These are phyloP conservation scores for Recurvomyces mirabilis DNA, from an alignment of 495 filamentous ascomycete genomes.

Conservation along the genomic window DNA sequence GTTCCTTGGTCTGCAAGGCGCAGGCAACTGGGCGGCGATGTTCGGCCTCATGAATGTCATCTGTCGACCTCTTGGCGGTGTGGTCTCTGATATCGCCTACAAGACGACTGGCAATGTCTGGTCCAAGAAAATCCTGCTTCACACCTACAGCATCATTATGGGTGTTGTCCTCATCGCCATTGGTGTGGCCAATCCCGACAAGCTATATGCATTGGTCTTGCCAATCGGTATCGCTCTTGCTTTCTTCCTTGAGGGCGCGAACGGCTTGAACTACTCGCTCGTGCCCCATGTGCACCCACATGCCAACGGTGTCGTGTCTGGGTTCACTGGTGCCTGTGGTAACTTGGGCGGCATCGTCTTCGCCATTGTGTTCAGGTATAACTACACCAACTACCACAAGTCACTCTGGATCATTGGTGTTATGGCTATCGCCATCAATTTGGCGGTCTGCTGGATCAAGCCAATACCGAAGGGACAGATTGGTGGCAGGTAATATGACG, in stretches of 20 bases:
- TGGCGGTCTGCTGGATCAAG: slow-evolving; percentile 28
- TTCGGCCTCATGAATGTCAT: slow-evolving; percentile 32
- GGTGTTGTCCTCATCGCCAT: slow-evolving; percentile 29
- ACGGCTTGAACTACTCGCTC: slow-evolving; percentile 29
- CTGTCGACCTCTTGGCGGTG: slow-evolving; percentile 28
- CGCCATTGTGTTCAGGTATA: slow-evolving; percentile 30
- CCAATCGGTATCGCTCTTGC: slow-evolving; percentile 26
- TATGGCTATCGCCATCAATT: slow-evolving; percentile 27
- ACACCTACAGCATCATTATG: slow-evolving; percentile 27
- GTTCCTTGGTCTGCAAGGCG: slow-evolving; percentile 22
- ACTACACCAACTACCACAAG: slow-evolving; percentile 25
- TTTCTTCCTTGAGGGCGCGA: slow-evolving; percentile 32
- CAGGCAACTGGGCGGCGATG: slow-evolving; percentile 33
- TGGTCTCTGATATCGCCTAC: slow-evolving; percentile 27
- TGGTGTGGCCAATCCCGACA: slow-evolving; percentile 21
- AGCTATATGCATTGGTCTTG: slow-evolving; percentile 25
- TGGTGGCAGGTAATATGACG: slow-evolving; percentile 19
- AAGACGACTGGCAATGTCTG: slow-evolving; percentile 22
- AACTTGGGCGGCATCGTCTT: slow-evolving; percentile 33
- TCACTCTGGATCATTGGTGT: slow-evolving; percentile 31
- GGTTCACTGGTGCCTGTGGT: slow-evolving; percentile 31
- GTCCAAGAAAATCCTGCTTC: slow-evolving; percentile 30
- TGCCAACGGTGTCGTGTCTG: slow-evolving; percentile 31
- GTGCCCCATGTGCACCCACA: slow-evolving; percentile 32
- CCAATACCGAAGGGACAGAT: slow-evolving; percentile 32